A percentile compares a stretch with the other conserved stretches of the same genome.
phyloP scores from a whole-genome alignment of 1,284 basidiomycete genomes.

The Cutaneotrichosporon mucoides region DNA sequence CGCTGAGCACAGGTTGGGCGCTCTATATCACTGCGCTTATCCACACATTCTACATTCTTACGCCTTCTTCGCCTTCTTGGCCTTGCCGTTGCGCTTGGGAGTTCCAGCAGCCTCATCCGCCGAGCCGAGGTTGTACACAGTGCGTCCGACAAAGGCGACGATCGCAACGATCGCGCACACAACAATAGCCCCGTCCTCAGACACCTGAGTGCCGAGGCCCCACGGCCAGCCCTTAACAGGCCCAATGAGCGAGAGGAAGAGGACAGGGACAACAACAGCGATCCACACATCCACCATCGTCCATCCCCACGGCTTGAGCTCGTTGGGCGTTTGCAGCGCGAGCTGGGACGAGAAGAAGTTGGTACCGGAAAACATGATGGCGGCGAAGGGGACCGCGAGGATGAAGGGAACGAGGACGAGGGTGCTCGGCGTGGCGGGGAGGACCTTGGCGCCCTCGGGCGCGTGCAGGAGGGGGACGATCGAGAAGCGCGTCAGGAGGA shows the following conservation, averaged over 20 bases:
- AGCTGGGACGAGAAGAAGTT: constrained; percentile 40
- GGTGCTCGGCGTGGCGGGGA: constrained; percentile 37
- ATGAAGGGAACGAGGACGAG: constrained; percentile 46
- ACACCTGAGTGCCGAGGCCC: constrained; percentile 20
- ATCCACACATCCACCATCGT: constrained; percentile 43
- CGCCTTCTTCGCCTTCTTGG: constrained; percentile 30
- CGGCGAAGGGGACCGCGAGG: constrained; percentile 43
- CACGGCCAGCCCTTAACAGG: constrained; percentile 38
- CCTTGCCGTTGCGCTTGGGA: constrained; percentile 2
- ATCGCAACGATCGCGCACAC: constrained; percentile 28
- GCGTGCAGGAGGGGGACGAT: constrained; percentile 34
- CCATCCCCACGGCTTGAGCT: constrained; percentile 44
- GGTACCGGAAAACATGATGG: constrained; percentile 35
- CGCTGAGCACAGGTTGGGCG: too few species aligned
- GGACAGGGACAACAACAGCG: constrained; percentile 34
- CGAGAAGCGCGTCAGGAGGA: constrained; percentile 46
- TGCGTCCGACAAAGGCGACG: constrained; percentile 29
- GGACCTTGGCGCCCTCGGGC: neutral
- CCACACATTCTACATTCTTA: neutral
- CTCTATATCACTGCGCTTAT: too few species aligned
- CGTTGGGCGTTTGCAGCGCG: constrained; percentile 35
- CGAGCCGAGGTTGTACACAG: constrained; percentile 36
- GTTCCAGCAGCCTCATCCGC: constrained; percentile 18
- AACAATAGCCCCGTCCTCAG: constrained; percentile 35
- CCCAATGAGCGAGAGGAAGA: constrained; percentile 39